Percentiles rank a stretch among this genome's conserved stretches.
Conservation (phyloP, 2,329 filamentous ascomycete genomes). For the Elsinoe australis region DNA sequence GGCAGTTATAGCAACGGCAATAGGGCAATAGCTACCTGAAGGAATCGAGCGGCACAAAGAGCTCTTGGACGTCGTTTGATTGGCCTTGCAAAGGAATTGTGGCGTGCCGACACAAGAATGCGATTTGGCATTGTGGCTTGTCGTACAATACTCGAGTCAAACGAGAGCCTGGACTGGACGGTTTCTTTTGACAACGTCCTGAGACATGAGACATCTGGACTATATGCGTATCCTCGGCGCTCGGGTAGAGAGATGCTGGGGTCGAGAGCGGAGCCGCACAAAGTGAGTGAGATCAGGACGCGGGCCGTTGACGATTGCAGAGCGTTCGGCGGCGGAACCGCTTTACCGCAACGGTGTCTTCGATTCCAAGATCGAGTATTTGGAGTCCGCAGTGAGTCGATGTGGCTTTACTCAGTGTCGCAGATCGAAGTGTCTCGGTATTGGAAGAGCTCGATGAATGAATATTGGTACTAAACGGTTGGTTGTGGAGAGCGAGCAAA, state of each 20-base stretch:
- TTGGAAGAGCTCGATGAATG: neutral
- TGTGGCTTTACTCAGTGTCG: neutral
- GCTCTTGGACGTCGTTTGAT: too few relatives aligned
- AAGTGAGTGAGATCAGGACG: too few relatives aligned
- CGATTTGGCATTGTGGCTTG: neutral
- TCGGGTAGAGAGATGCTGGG: too few relatives aligned
- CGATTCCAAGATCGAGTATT: neutral
- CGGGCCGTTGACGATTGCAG: neutral
- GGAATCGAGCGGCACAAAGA: too few relatives aligned
- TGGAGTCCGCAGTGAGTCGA: neutral
- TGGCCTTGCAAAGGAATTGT: too few relatives aligned
- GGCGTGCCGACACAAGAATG: neutral
- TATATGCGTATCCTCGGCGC: too few relatives aligned
- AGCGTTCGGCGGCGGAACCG: constrained; percentile 4
- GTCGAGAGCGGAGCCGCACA: too few relatives aligned
- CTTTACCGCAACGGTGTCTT: constrained; percentile 7
- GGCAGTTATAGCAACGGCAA: too few relatives aligned
- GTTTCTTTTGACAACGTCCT: constrained; percentile 4
- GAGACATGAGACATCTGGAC: constrained; percentile 9
- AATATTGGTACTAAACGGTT: neutral
- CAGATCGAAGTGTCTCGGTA: constrained; percentile 9
- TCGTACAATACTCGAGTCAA: neutral
- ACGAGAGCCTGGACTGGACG: constrained; percentile 1
- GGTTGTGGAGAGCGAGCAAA: constrained; percentile 1
- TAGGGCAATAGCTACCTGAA: too few relatives aligned